phyloP scores from a whole-genome alignment of 257 asterid species.

The Rauvolfia tetraphylla region DNA sequence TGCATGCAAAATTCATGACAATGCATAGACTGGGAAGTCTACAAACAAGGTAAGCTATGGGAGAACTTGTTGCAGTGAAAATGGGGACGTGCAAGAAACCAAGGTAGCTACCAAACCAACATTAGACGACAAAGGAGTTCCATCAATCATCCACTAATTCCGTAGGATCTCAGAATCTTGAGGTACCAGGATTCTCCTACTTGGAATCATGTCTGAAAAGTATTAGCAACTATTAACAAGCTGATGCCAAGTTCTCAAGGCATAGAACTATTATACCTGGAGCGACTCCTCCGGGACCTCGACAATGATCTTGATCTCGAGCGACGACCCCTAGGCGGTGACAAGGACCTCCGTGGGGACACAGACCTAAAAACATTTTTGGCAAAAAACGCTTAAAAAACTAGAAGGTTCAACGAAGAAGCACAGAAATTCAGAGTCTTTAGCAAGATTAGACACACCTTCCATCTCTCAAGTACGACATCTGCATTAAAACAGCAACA shows the following conservation, averaged over 20 bases:
- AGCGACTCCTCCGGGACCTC: conserved; percentile 27
- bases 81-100: background rate
- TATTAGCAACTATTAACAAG: background rate
- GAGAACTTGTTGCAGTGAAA: background rate
- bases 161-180: background rate
- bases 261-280: conserved; percentile 19
- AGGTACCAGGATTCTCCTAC: background rate
- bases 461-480: conserved; percentile 23
- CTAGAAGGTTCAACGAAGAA: background rate
- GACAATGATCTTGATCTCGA: conserved; percentile 32
- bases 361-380: conserved; percentile 24
- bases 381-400: background rate
- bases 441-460: conserved; percentile 14
- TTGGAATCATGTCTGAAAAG: background rate
- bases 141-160: background rate
- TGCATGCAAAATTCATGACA: background rate
- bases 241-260: background rate
- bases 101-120: background rate
- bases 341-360: conserved; percentile 25
- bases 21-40: background rate
- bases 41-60: background rate
- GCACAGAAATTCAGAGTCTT: background rate
- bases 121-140: background rate
- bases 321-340: conserved; percentile 28
- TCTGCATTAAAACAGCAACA: conserved; percentile 14